Evolutionary conservation across 208 protist genomes (phyloP).

Genomic region (Borovskyia barvae): DNA sequence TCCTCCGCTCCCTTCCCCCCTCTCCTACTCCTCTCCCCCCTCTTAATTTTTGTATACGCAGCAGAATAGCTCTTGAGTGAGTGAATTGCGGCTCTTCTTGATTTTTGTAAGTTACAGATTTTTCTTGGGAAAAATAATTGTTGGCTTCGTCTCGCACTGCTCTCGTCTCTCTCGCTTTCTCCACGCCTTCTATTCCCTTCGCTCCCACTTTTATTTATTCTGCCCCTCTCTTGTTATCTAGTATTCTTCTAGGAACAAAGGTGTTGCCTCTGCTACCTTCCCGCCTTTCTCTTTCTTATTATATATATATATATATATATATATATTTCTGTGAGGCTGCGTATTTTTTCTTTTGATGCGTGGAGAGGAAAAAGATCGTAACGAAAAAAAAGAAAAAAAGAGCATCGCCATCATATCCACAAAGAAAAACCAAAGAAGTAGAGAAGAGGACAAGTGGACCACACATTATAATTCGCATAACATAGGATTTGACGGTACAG

Average conservation of each 20-base stretch:
- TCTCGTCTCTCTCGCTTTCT: no score
- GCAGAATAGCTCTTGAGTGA: no score
- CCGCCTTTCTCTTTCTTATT: conserved; percentile 3
- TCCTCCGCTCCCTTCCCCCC: neutral
- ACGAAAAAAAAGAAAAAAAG: conserved; percentile 10
- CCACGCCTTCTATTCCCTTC: conserved; percentile 1
- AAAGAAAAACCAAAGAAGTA: conserved; percentile 1
- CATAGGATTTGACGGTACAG: no score
- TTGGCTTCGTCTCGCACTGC: no score
- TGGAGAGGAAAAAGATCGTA: no score
- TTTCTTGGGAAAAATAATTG: no score
- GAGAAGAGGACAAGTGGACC: neutral
- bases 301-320: no score
- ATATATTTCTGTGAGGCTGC: neutral
- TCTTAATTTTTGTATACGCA: no score
- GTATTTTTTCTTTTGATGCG: neutral
- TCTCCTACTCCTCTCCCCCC: neutral
- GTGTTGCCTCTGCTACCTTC: neutral
- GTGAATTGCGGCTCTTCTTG: no score
- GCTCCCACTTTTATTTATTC: neutral
- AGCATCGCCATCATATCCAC: neutral
- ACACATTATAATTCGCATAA: no score
- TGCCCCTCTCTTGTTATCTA: neutral
- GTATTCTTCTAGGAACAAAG: neutral
- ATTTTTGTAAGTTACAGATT: no score